Base-by-base conservation (phyloP, 2,329 filamentous ascomycete species). In the Sclerotinia nivalis region DNA sequence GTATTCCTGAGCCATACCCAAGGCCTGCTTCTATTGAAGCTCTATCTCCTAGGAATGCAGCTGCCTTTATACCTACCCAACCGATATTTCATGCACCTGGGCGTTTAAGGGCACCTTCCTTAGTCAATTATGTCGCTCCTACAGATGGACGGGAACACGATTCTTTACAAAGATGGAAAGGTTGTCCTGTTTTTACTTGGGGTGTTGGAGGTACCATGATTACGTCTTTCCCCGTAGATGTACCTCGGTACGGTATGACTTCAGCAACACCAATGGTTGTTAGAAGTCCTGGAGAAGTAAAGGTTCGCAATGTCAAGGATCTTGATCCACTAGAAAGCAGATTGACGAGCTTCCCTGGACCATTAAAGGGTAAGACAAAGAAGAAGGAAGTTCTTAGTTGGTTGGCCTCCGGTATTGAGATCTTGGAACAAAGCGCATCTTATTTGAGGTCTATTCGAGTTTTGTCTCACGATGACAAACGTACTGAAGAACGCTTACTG, bases 301-400 rank as follows among this genome's bases (percentile, higher is more conserved):
- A 89, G 75, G 83, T 95, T n/a, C 86, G 88, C 72, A 91, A 87
- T 74, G 85, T 92, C 72, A 96, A 91, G 78, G 89, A 93, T 56
- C 83, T 93, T 43, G 82, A 92, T 58, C 89, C 92, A 6, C 82
- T 93, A 12, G 83, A 88, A 34, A 93, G 96, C 47, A 86, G 89
- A 2, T 82, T 96, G 62, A 86, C 88, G 25, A 93, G 90, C 74
- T 98, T 98, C 76, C 96, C 96, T 0, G 96, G 96, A 0, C 96
- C 96, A 4, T 82, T 99, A 40, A 93, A 91, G 79, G 87, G 89
- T 54, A 98, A 97, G 78, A 89, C 90, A 1, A 98, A 97, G 84
- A 99, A 99, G 84, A 99, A 98, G 82, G 95, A 99, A 68, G 87
- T 93, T 0, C 75, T 94, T 56, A 81, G 88, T 2, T 99, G 96